phyloP scores from a whole-genome alignment of 2,329 filamentous ascomycete genomes.

The Epicoccum nigrum region DNA sequence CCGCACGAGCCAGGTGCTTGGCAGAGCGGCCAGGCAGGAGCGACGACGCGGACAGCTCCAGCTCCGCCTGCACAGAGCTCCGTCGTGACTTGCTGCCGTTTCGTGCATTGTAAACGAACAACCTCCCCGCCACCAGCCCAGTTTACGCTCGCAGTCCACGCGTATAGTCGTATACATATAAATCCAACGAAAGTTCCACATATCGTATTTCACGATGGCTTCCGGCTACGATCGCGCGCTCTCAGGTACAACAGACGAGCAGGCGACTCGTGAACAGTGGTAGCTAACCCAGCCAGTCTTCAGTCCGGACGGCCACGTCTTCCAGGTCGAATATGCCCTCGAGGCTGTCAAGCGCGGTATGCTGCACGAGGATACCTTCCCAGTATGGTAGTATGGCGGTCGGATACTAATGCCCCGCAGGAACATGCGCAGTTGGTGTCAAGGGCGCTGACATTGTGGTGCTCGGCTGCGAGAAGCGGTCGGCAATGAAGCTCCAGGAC shows the following conservation, averaged over 20 bases:
- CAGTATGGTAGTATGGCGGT: background rate
- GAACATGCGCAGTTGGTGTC: constrained; percentile 96
- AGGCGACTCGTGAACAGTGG: constrained; percentile 26
- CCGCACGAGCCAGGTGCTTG: constrained; percentile 36
- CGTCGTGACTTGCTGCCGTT: constrained; percentile 29
- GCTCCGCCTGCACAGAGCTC: constrained; percentile 46
- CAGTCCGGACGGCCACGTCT: constrained; percentile 98
- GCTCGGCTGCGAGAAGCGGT: constrained; percentile 96
- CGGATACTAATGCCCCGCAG: constrained; percentile 54
- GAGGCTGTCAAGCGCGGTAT: constrained; percentile 98
- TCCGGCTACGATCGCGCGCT: constrained; percentile 99
- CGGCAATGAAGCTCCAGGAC: constrained; percentile 99
- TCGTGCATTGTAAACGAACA: too few species aligned
- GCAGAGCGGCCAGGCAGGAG: constrained; percentile 43
- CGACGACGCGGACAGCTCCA: constrained; percentile 49
- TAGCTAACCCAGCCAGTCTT: constrained; percentile 69
- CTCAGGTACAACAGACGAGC: constrained; percentile 75
- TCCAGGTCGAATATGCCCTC: constrained; percentile 99
- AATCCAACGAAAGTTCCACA: background rate
- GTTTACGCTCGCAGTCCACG: constrained; percentile 4
- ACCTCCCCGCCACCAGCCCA: constrained; percentile 15
- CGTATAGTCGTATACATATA: background rate
- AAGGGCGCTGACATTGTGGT: constrained; percentile 96
- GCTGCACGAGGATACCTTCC: background rate
- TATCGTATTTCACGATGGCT: constrained; percentile 65